Evolutionary conservation across 306 rosid genomes (phyloP), one percentile per base, ranked within the genome.

Genomic region (Parietaria judaica): DNA sequence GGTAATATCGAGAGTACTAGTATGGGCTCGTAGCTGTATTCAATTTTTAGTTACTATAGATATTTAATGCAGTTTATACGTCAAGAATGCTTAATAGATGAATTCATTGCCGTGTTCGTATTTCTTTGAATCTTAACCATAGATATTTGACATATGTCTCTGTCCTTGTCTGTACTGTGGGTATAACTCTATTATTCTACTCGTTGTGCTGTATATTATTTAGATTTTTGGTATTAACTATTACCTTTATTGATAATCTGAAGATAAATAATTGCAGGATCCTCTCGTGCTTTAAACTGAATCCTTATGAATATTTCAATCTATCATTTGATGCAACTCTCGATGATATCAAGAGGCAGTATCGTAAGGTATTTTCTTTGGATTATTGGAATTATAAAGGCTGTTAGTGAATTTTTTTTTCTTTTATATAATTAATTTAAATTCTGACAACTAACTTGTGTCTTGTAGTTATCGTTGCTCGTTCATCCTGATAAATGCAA

Each of bases 401-500:
- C 47, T 34, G 36, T 58, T 67, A 45, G 39, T 45, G 60, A 17
- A 5, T 49, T 14, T 7, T 49, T 63, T 50, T 52, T 50, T 16
- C n/a, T n/a, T n/a, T n/a, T n/a, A n/a, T 39, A 14, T 62, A 14
- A 63, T 43, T 65, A 15, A 36, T 8, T 14, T 37, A 36, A 14
- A 43, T 55, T n/a, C 34, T 72, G 64, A 74, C 58, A 36, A 65
- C 36, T 63, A 57, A 48, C 59, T 67, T 76, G 72, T 64, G 56
- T 36, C 64, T 67, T 78, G 77, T 68, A 88, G 96, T 57, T 92
- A 74, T 88, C 96, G 8, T 79, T 88, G 84, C 71, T 92, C 85
- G 99, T 92, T 75, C 99, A 88, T 58, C 99, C 99, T 71, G 96
- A 92, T 75, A 92, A 92, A 76, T 92, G 99, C 82, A 92, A 86